Conservation (phyloP, 371 early-diverging fungal genomes). For the Syncephalastrum sp. region DNA sequence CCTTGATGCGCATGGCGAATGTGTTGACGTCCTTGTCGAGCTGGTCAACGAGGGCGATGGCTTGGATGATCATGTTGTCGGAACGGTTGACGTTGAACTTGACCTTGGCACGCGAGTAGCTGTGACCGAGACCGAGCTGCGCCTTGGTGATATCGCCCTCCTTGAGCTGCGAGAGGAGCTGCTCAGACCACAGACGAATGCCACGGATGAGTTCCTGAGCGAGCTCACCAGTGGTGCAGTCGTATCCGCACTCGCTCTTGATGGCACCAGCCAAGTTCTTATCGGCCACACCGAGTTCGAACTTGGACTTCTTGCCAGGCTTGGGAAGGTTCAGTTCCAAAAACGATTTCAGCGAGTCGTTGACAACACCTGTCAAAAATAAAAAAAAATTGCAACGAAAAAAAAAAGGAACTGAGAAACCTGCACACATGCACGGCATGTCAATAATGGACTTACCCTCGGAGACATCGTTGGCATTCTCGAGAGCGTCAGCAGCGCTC, state of each 20-base stretch:
- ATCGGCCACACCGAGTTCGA: constrained; percentile 91
- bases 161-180: constrained; percentile 86
- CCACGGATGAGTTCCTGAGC: constrained; percentile 92
- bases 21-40: constrained; percentile 95
- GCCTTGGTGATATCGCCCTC: constrained; percentile 90
- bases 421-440: not conserved
- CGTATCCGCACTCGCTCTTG: constrained; percentile 75
- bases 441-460: constrained; percentile 68
- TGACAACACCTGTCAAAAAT: constrained; percentile 65
- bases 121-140: constrained; percentile 96
- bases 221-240: constrained; percentile 78
- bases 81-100: constrained; percentile 96
- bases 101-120: constrained; percentile 97
- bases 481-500: constrained; percentile 95
- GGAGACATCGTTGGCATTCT: constrained; percentile 95
- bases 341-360: constrained; percentile 85
- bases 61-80: constrained; percentile 95
- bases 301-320: constrained; percentile 68
- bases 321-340: constrained; percentile 92
- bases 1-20: constrained; percentile 87
- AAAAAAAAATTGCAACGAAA: not conserved
- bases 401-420: not conserved
- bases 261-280: constrained; percentile 90
- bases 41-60: constrained; percentile 88
- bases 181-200: constrained; percentile 87